Base-by-base conservation (phyloP, 2,329 filamentous ascomycete species). In the Pseudogymnoascus sp. region DNA sequence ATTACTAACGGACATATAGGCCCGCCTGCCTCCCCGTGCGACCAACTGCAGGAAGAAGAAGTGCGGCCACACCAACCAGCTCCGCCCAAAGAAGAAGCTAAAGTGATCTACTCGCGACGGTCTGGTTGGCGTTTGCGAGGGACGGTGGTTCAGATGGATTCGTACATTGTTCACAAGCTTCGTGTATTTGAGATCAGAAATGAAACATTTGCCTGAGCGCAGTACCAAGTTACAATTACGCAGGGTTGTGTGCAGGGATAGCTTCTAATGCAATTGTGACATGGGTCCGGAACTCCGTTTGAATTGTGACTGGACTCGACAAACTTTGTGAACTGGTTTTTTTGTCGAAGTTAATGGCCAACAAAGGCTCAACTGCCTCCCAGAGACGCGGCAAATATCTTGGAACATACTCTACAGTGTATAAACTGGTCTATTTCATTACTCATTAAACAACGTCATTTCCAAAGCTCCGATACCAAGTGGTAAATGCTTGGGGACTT, bases 41-140 rank as follows among this genome's bases (percentile, higher is more conserved):
- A 97, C 93, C 87, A 99, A 99, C 90, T 99, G 95, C 91, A 88
- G 93, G 77, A 97, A 97, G 92, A 93, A 93, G 85, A 97, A 97
- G 88, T 97, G 93, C 83, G 95, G 93, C 69, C 95, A 97, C 89
- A 96, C 89, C 84, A 97, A 97, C 91, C 95, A 99, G 88, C 91
- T 99, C 79, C 91, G 95, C 83, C 95, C 95, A 81, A 99, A 99
- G 93, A 99, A 99, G 93, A 99, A 99, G 93, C 88, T 96, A 79
- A 96, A 97, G 84, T 93, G 89, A 80, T 83, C 79, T 78, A 76
- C 78, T 82, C 74, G 71, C 70, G 33, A 40, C 58, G 58, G 58
- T 60, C 49, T 55, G 49, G 38, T 41, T 60, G 58, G 58, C 58
- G 58, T 60, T 60, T 60, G 38, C 58, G 58, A 60, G 38, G 58